Percentiles rank a stretch among this genome's conserved stretches.
Evolutionary conservation across 352 stramenopile genomes (phyloP).

Genomic region (Pythium rishiriense): DNA sequence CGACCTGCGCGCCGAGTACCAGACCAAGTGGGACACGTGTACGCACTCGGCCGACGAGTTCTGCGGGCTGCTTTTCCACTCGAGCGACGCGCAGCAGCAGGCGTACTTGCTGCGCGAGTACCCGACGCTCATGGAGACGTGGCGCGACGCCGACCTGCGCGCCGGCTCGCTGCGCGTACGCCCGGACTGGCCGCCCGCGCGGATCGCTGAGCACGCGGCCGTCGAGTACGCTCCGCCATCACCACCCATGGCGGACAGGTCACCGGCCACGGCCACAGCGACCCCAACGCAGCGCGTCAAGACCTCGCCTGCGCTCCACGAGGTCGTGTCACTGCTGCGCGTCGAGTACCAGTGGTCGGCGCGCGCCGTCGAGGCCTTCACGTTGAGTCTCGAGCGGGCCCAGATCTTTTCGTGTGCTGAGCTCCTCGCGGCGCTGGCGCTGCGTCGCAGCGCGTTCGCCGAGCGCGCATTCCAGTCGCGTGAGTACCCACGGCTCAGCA

Average conservation of each 20-base stretch:
- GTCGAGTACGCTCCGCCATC: slow-evolving; percentile 33
- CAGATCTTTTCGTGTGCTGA: slow-evolving; percentile 47
- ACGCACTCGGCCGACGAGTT: slow-evolving; percentile 70
- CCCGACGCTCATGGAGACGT: slow-evolving; percentile 58
- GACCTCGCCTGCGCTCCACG: slow-evolving; percentile 31
- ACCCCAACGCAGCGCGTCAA: slow-evolving; percentile 23
- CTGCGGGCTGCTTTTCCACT: slow-evolving; percentile 61
- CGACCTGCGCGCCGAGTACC: slow-evolving; percentile 41
- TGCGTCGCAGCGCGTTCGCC: slow-evolving; percentile 34
- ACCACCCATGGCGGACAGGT: too few relatives aligned
- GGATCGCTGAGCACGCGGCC: slow-evolving; percentile 14
- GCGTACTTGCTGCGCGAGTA: slow-evolving; percentile 48
- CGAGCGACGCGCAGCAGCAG: slow-evolving; percentile 47
- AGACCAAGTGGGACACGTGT: slow-evolving; percentile 63
- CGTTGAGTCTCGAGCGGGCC: slow-evolving; percentile 31
- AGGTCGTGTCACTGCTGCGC: slow-evolving; percentile 34
- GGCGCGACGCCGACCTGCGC: slow-evolving; percentile 34
- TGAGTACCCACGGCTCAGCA: slow-evolving; percentile 50
- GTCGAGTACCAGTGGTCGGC: slow-evolving; percentile 50
- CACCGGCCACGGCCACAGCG: not conserved
- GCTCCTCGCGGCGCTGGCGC: slow-evolving; percentile 34
- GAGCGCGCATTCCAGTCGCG: slow-evolving; percentile 51
- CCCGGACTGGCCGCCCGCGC: slow-evolving; percentile 42
- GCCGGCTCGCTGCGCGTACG: slow-evolving; percentile 27
- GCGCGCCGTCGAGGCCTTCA: slow-evolving; percentile 36